These are phyloP conservation scores for Annulohypoxylon moriforme DNA, from an alignment of 495 filamentous ascomycete species.

Conservation along the genomic window DNA sequence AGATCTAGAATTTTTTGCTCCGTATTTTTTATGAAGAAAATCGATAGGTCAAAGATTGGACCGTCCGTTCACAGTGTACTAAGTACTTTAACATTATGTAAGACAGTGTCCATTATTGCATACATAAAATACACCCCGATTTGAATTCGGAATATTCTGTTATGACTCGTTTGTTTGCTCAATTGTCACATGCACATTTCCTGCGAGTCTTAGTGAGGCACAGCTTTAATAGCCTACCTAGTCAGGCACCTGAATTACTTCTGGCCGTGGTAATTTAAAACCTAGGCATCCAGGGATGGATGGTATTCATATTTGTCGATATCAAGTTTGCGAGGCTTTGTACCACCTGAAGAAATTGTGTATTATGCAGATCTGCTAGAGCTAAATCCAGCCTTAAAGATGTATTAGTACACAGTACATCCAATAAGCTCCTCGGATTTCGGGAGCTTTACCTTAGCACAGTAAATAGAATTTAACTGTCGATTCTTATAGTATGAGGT, in stretches of 20 bases:
- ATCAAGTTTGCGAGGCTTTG: slow-evolving; percentile 9
- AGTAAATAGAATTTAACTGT: not conserved
- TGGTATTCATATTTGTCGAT: not conserved
- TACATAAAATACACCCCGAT: not conserved
- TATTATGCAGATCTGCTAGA: not conserved
- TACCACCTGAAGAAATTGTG: slow-evolving; percentile 1
- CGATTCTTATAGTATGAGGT: not conserved
- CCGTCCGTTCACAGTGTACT: not conserved
- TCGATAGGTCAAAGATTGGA: not conserved
- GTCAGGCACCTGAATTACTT: not conserved
- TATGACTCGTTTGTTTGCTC: not conserved
- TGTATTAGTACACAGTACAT: not conserved
- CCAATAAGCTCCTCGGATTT: not conserved
- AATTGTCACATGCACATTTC: not conserved
- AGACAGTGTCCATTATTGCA: not conserved
- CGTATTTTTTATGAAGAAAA: slow-evolving; percentile 17
- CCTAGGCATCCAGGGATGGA: not conserved
- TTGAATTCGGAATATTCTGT: not conserved
- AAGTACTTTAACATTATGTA: slow-evolving; percentile 5
- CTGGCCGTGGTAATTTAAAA: not conserved
- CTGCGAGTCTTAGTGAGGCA: not conserved
- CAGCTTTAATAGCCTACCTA: not conserved
- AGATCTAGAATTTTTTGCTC: slow-evolving; percentile 44
- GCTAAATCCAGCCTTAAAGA: not conserved
- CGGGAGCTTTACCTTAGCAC: not conserved